Evolutionary conservation across 306 rosid genomes (phyloP).

Genomic region (Prunus mongolica): DNA sequence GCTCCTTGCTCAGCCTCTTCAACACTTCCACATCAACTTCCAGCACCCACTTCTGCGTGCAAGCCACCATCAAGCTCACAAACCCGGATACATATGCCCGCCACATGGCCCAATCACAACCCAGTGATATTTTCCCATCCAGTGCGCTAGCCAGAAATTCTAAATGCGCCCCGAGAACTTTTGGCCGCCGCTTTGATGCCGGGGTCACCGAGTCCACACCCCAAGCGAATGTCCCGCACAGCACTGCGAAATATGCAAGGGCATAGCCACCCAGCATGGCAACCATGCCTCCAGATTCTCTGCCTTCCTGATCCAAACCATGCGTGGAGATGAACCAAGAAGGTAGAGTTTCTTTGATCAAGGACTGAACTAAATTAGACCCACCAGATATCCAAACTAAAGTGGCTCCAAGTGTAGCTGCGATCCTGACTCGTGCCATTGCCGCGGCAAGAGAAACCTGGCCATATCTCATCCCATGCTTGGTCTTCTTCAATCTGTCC

Average conservation of each 20-base stretch:
- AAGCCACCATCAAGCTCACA: conserved; percentile 64
- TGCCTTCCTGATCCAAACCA: conserved; percentile 41
- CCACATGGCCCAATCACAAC: conserved; percentile 68
- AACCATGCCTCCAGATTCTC: conserved; percentile 55
- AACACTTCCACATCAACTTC: conserved; percentile 57
- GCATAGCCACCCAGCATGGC: conserved; percentile 76
- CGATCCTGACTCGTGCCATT: conserved; percentile 66
- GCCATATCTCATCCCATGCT: conserved; percentile 60
- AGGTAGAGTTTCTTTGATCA: conserved; percentile 75
- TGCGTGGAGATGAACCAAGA: conserved; percentile 70
- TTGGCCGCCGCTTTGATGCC: conserved; percentile 49
- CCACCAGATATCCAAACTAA: conserved; percentile 92
- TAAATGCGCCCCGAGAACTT: conserved; percentile 54
- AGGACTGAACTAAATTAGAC: conserved; percentile 51
- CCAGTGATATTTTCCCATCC: conserved; percentile 49
- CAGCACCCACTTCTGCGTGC: conserved; percentile 60
- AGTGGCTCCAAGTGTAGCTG: conserved; percentile 83
- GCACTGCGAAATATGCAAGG: conserved; percentile 69
- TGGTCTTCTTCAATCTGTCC: conserved; percentile 55
- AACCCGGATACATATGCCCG: conserved; percentile 65
- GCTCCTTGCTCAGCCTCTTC: conserved; percentile 68
- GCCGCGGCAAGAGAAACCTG: conserved; percentile 71
- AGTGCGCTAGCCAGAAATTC: conserved; percentile 67
- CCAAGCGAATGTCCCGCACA: conserved; percentile 74
- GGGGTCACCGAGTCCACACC: conserved; percentile 51